phyloP scores from a whole-genome alignment of 2,329 filamentous ascomycete genomes.

The Diaporthe aspalathi region DNA sequence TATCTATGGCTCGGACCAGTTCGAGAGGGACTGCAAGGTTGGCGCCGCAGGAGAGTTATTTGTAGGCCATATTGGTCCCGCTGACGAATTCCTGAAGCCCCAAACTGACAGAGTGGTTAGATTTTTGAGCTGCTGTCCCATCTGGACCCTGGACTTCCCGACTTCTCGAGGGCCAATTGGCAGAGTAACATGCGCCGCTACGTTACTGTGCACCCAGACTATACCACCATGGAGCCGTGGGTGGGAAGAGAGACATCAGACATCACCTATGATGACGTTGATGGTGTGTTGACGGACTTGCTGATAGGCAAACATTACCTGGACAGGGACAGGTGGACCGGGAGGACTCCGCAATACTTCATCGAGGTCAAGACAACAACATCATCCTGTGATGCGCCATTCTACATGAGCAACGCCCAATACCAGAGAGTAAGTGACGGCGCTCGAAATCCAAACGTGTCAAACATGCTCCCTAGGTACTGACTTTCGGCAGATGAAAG shows the following conservation, averaged over 20 bases:
- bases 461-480: slow-evolving; percentile 10
- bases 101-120: slow-evolving; percentile 39
- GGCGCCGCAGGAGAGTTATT: slow-evolving; percentile 43
- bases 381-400: slow-evolving; percentile 50
- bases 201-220: slow-evolving; percentile 53
- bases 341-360: slow-evolving; percentile 52
- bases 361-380: slow-evolving; percentile 64
- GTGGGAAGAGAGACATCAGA: slow-evolving; percentile 57
- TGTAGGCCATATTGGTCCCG: slow-evolving; percentile 30
- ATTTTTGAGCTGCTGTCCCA: slow-evolving; percentile 55
- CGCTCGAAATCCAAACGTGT: neutral
- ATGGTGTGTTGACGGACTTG: slow-evolving; percentile 48
- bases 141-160: slow-evolving; percentile 45
- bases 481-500: slow-evolving; percentile 43
- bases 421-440: slow-evolving; percentile 52
- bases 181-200: slow-evolving; percentile 59
- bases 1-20: slow-evolving; percentile 15
- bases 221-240: slow-evolving; percentile 55
- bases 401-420: slow-evolving; percentile 61
- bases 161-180: slow-evolving; percentile 58
- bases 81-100: neutral
- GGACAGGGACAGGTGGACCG: slow-evolving; percentile 43
- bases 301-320: slow-evolving; percentile 52
- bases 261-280: slow-evolving; percentile 56
- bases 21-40: slow-evolving; percentile 39